Evolutionary conservation across 805 yeast genomes (phyloP), one percentile per base, ranked within the genome.

Genomic region (Starmerella scarabaei): DNA sequence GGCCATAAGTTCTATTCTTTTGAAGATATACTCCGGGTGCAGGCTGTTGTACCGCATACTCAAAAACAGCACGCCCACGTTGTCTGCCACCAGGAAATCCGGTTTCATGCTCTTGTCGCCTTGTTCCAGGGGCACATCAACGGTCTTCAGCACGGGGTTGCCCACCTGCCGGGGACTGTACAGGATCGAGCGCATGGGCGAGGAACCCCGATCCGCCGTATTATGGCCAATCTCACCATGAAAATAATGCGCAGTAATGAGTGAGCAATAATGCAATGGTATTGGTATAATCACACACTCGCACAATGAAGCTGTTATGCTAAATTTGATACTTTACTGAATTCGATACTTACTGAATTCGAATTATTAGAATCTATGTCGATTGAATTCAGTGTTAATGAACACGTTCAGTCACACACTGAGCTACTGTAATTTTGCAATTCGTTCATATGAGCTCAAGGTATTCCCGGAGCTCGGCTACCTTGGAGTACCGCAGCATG

Each of bases 401-500:
- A n/a, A n/a, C n/a, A n/a, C n/a, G 26, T 23, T 23, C 26, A 23
- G 7, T 7, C 26, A 7, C 26, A 23, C 26, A 23, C 26, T 11
- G 9, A 23, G 26, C 26, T 23, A 23, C 11, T 23, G 26, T 7
- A 23, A 23, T 7, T 23, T 23, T 11, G 26, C 11, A 11, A 23
- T 7, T 23, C 26, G 26, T 7, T 35, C 23, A 51, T 2, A 51
- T 33, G 5, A 51, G 28, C 36, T 50, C 53, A 5, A 51, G 41
- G 16, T 27, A n/a, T 7, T 44, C 49, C 18, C 34, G 36, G 16
- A 45, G 33, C 4, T 41, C 45, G 9, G 42, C 41, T 5, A 75
- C 62, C 0, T 72, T 69, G 4, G 68, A 67, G 60, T 83, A 86
- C 39, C 81, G 66, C 59, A 83, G 67, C 37, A 80, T 81, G 54